Evolutionary conservation across 768 basidiomycete genomes (phyloP).

Genomic region (Kwoniella bestiolae): DNA sequence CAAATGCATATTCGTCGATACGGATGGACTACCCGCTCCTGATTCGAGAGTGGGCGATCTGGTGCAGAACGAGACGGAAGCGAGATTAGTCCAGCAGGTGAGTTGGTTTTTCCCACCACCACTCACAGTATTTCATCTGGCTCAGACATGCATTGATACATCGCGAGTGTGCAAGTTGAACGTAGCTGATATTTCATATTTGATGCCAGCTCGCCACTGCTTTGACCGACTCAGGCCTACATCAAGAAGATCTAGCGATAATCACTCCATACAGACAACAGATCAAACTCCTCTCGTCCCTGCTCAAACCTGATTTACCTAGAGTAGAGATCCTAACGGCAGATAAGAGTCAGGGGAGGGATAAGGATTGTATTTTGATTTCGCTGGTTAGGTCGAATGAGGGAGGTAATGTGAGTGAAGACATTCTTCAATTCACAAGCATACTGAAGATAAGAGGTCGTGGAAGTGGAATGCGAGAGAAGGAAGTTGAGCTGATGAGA

Average conservation of each 20-base stretch:
- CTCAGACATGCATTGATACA: neutral
- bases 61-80: constrained; percentile 87
- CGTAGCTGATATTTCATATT: neutral
- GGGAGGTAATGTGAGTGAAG: constrained; percentile 68
- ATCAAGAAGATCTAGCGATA: constrained; percentile 75
- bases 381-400: constrained; percentile 91
- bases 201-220: constrained; percentile 67
- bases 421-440: too few relatives aligned
- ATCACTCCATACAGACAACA: constrained; percentile 95
- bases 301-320: constrained; percentile 64
- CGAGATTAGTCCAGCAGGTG: constrained; percentile 60
- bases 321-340: constrained; percentile 81
- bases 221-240: constrained; percentile 69
- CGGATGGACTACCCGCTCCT: constrained; percentile 74
- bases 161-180: neutral
- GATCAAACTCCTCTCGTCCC: constrained; percentile 79
- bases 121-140: too few relatives aligned
- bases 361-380: constrained; percentile 93
- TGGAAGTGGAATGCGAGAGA: neutral
- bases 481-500: neutral
- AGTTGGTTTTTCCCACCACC: too few relatives aligned
- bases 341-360: constrained; percentile 89
- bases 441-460: too few relatives aligned
- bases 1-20: constrained; percentile 92
- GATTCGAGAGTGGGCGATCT: constrained; percentile 86